Evolutionary conservation across 2,329 filamentous ascomycete species (phyloP).

Genomic region (Emydomyces testavorans): DNA sequence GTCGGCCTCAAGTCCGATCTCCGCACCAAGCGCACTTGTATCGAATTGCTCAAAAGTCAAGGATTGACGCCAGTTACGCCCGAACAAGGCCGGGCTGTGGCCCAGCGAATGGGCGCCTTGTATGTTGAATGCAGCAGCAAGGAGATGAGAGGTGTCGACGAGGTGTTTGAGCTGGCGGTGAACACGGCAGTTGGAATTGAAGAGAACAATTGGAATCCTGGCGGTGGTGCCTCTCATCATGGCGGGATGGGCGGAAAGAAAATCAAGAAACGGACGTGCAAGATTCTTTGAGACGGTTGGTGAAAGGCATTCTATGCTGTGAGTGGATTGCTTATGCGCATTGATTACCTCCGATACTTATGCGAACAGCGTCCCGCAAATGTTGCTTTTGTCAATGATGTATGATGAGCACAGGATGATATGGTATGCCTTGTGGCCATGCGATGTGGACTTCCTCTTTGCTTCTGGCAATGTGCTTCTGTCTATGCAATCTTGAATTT

Average conservation of each 20-base stretch:
- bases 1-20: constrained; percentile 96
- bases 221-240: constrained; percentile 34
- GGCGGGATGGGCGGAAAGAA: constrained; percentile 40
- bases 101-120: constrained; percentile 81
- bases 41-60: constrained; percentile 97
- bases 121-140: constrained; percentile 99
- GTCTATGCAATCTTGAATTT: not conserved
- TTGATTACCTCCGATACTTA: not conserved
- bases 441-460: not conserved
- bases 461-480: not conserved
- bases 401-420: constrained; percentile 9
- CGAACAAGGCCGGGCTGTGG: constrained; percentile 78
- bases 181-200: constrained; percentile 79
- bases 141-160: constrained; percentile 89
- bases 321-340: not conserved
- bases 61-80: constrained; percentile 88
- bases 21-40: constrained; percentile 87
- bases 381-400: not conserved
- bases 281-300: constrained; percentile 52
- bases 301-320: not conserved
- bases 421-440: not conserved
- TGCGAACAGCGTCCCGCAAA: not conserved
- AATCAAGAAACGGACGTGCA: constrained; percentile 77
- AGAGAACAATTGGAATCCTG: constrained; percentile 40
- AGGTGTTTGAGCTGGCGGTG: constrained; percentile 89